Percentiles rank a stretch among this genome's conserved stretches.
Evolutionary conservation across 352 stramenopile species (phyloP).

Genomic region (Pythium aristosporum): DNA sequence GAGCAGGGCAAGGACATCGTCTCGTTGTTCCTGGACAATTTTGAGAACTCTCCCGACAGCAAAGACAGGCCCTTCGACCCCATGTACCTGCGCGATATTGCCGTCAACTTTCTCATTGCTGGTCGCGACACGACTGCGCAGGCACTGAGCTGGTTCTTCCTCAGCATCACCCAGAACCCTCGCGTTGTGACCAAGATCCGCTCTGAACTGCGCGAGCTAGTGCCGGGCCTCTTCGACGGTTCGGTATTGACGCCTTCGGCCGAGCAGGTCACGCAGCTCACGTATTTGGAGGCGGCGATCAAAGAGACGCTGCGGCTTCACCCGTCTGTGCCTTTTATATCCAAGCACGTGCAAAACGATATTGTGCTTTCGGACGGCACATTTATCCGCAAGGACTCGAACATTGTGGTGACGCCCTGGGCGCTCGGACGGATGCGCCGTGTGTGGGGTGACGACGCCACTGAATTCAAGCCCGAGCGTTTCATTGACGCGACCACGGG

Average conservation of each 20-base stretch:
- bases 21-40: constrained; percentile 47
- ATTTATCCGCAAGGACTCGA: constrained; percentile 16
- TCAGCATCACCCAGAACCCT: constrained; percentile 50
- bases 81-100: constrained; percentile 73
- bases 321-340: constrained; percentile 35
- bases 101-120: constrained; percentile 82
- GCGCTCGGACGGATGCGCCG: constrained; percentile 28
- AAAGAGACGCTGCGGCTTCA: constrained; percentile 45
- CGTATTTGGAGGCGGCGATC: constrained; percentile 48
- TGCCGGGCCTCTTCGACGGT: too few relatives aligned
- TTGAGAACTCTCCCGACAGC: constrained; percentile 34
- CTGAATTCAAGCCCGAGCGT: constrained; percentile 36
- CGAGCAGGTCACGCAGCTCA: constrained; percentile 31
- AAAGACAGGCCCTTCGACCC: too few relatives aligned
- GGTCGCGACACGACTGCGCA: constrained; percentile 76
- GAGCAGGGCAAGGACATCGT: constrained; percentile 33
- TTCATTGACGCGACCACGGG: constrained; percentile 26
- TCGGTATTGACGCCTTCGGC: too few relatives aligned
- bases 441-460: constrained; percentile 36
- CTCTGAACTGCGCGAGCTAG: too few relatives aligned
- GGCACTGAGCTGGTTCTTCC: constrained; percentile 74
- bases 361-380: constrained; percentile 38
- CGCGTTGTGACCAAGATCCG: constrained; percentile 45
- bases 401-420: too few relatives aligned
- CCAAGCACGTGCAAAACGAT: constrained; percentile 26